phyloP scores from a whole-genome alignment of 1,284 basidiomycete genomes.

The Ganoderma boninense region DNA sequence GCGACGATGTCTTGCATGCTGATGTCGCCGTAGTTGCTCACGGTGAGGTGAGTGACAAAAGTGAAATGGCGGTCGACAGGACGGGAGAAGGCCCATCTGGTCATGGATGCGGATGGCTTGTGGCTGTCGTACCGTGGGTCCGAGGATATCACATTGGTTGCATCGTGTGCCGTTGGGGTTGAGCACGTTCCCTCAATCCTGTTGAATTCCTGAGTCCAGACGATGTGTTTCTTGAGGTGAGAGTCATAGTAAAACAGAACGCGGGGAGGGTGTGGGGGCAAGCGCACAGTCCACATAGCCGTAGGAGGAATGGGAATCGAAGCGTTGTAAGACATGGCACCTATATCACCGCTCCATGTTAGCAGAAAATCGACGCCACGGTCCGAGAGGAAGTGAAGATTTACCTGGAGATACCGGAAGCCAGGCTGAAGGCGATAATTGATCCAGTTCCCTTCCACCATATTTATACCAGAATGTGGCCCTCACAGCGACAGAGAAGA shows the following conservation, averaged over 20 bases:
- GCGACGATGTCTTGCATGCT: neutral
- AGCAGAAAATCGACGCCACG: neutral
- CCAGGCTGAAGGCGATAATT: too few species aligned
- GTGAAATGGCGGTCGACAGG: neutral
- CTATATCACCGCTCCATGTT: neutral
- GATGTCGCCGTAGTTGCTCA: neutral
- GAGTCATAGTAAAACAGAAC: neutral
- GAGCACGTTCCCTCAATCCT: neutral
- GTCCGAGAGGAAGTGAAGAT: neutral
- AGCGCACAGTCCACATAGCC: neutral
- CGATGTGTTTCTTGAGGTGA: neutral
- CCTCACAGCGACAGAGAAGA: too few species aligned
- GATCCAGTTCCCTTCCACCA: too few species aligned
- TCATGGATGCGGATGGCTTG: neutral
- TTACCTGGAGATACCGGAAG: neutral
- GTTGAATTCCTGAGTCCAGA: neutral
- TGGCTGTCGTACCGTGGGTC: neutral
- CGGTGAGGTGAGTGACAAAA: neutral
- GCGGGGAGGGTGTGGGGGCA: neutral
- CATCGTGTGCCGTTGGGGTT: neutral
- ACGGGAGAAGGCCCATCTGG: neutral
- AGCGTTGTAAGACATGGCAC: neutral
- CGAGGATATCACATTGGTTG: neutral
- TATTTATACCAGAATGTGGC: too few species aligned
- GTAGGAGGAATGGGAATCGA: neutral